A percentile compares a stretch with the other conserved stretches of the same genome.
These are phyloP conservation scores for Simplicillium aogashimaense DNA, from an alignment of 2,329 filamentous ascomycete genomes.

Conservation along the genomic window DNA sequence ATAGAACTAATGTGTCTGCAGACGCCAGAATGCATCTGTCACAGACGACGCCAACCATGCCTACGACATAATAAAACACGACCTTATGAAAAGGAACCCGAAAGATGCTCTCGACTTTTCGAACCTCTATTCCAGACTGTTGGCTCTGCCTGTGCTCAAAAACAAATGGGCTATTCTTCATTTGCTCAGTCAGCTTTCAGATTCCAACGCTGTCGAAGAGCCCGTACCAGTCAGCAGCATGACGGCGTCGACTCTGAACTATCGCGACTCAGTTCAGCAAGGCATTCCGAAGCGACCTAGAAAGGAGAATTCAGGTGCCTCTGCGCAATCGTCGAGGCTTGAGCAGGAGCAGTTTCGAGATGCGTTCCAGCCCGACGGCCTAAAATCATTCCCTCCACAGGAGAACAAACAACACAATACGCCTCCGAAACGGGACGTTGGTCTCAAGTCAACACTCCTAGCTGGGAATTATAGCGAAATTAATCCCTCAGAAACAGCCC, in stretches of 20 bases:
- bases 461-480: slow-evolving; percentile 47
- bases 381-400: slow-evolving; percentile 33
- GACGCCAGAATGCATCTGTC: slow-evolving; percentile 42
- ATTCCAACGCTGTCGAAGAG: slow-evolving; percentile 49
- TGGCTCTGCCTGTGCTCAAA: slow-evolving; percentile 83
- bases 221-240: slow-evolving; percentile 35
- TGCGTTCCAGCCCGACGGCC: slow-evolving; percentile 43
- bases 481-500: slow-evolving; percentile 52
- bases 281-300: slow-evolving; percentile 26
- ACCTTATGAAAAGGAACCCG: slow-evolving; percentile 68
- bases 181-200: slow-evolving; percentile 74
- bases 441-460: slow-evolving; percentile 46
- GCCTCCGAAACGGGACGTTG: slow-evolving; percentile 35
- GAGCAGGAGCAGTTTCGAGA: slow-evolving; percentile 42
- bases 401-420: slow-evolving; percentile 21
- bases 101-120: slow-evolving; percentile 77
- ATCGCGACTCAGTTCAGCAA: slow-evolving; percentile 24
- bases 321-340: slow-evolving; percentile 23
- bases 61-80: slow-evolving; percentile 83
- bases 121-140: slow-evolving; percentile 79
- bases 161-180: slow-evolving; percentile 97
- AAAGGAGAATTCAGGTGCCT: slow-evolving; percentile 24
- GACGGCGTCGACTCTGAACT: slow-evolving; percentile 27
- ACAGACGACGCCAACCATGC: slow-evolving; percentile 79
- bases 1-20: neutral